Evolutionary conservation across 768 basidiomycete species (phyloP), one percentile per base, ranked within the genome.

Genomic region (Boletus rex-veris): DNA sequence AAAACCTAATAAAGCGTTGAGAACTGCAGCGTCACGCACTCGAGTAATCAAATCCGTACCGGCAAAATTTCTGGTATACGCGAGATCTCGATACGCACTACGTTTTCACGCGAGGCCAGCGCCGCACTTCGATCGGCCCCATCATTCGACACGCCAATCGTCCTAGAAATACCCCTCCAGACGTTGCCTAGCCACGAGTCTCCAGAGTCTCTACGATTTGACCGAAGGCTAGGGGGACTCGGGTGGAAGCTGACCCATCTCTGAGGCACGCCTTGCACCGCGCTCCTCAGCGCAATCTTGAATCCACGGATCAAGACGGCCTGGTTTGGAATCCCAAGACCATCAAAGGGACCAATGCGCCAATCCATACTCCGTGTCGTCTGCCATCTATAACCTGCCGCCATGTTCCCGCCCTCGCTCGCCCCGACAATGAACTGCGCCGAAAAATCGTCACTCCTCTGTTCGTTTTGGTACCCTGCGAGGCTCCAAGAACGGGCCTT

Each of bases 271-370:
- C 53, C 58, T 43, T 50, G 61, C 38, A 49, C 38, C 14, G 38
- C 18, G 16, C 53, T 56, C 43, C 66, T 48, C n/a, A 63, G 16
- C n/a, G 62, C 61, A 40, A 67, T 55, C 55, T 67, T 71, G 58
- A 69, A 71, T 7, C 71, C 70, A 9, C 61, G 62, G 21, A 71
- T 59, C 35, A 71, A 68, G 19, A 70, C 60, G 21, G 58, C 48
- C 45, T 72, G 71, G n/a, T 71, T 67, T 35, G 53, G n/a, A 9
- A 39, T 19, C 3, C 45, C 57, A 10, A 14, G 41, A 7, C 46
- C 42, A 26, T 64, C 53, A 6, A 16, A 30, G 11, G 64, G 64
- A 15, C 64, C 55, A 16, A 48, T 45, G 7, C 65, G 65, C 52
- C 54, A 64, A 18, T 61, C 50, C 35, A 67, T 53, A n/a, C n/a